A percentile compares a stretch with the other conserved stretches of the same genome.
Evolutionary conservation across 345 rosid genomes (phyloP).

Genomic region (Salix exigua): DNA sequence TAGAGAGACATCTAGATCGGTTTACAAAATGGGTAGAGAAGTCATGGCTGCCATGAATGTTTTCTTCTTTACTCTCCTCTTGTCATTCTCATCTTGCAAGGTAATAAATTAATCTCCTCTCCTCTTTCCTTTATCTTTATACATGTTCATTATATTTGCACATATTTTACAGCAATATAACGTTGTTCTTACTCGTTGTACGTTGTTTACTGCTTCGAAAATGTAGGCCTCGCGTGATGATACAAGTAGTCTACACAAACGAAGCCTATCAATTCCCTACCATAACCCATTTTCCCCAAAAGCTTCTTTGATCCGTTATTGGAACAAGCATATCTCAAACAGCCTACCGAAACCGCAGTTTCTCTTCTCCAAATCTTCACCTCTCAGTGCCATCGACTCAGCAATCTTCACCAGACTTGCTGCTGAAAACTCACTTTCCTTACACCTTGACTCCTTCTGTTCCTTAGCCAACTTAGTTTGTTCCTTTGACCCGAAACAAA

Average conservation of each 20-base stretch:
- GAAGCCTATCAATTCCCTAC: not conserved
- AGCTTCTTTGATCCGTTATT: conserved; percentile 26
- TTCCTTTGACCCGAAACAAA: conserved; percentile 11
- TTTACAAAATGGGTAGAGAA: not conserved
- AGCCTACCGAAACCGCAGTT: conserved; percentile 21
- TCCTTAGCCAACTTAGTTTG: conserved; percentile 24
- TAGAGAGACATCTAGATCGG: not conserved
- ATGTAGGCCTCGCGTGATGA: conserved; percentile 3
- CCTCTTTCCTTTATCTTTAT: not conserved
- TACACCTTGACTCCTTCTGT: conserved; percentile 21
- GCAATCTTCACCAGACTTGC: conserved; percentile 30
- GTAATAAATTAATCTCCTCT: not conserved
- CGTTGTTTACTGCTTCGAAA: not conserved
- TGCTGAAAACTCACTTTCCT: conserved; percentile 19
- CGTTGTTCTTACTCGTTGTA: not conserved
- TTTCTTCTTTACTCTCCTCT: conserved; percentile 7
- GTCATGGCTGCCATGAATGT: not conserved
- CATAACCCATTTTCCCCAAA: conserved; percentile 22
- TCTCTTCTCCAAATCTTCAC: conserved; percentile 33
- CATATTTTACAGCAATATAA: too few relatives aligned
- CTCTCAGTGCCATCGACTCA: conserved; percentile 21
- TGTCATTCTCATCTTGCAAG: conserved; percentile 6
- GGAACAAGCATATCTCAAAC: conserved; percentile 28
- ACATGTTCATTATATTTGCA: not conserved
- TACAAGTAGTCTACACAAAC: not conserved